These are phyloP conservation scores for Tricholoma terreum DNA, from an alignment of 768 basidiomycete genomes.

Conservation along the genomic window DNA sequence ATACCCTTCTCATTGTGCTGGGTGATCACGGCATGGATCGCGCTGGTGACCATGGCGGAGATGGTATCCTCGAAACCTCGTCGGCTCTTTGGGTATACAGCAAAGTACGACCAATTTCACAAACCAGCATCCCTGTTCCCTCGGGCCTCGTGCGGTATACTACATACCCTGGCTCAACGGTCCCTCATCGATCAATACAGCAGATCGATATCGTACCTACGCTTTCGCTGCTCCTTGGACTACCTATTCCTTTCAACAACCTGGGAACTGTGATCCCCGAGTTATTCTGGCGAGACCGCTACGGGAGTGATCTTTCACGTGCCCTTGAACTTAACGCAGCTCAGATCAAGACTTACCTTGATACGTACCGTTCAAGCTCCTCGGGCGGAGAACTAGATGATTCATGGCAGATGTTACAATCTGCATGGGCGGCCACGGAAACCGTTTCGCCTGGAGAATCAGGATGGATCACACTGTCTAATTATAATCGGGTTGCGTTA, in stretches of 20 bases:
- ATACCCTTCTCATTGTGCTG: conserved; percentile 86
- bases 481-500: conserved; percentile 62
- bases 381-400: conserved; percentile 73
- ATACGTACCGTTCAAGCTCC: conserved; percentile 67
- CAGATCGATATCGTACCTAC: conserved; percentile 95
- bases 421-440: conserved; percentile 40
- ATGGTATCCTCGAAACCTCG: conserved; percentile 79
- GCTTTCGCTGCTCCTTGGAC: conserved; percentile 82
- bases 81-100: conserved; percentile 91
- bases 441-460: conserved; percentile 22
- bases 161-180: conserved; percentile 56
- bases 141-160: conserved; percentile 49
- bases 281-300: conserved; percentile 62
- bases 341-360: conserved; percentile 76
- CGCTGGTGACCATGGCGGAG: conserved; percentile 94
- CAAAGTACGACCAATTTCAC: conserved; percentile 57
- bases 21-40: conserved; percentile 98
- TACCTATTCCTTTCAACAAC: conserved; percentile 95
- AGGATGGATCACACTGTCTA: conserved; percentile 37
- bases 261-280: conserved; percentile 92
- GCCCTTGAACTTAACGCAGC: conserved; percentile 70
- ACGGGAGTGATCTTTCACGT: conserved; percentile 39
- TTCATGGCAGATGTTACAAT: conserved; percentile 53
- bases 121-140: conserved; percentile 36
- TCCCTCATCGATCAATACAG: conserved; percentile 64